Evolutionary conservation across 1,284 basidiomycete genomes (phyloP).

Genomic region (Leccinum insolens): DNA sequence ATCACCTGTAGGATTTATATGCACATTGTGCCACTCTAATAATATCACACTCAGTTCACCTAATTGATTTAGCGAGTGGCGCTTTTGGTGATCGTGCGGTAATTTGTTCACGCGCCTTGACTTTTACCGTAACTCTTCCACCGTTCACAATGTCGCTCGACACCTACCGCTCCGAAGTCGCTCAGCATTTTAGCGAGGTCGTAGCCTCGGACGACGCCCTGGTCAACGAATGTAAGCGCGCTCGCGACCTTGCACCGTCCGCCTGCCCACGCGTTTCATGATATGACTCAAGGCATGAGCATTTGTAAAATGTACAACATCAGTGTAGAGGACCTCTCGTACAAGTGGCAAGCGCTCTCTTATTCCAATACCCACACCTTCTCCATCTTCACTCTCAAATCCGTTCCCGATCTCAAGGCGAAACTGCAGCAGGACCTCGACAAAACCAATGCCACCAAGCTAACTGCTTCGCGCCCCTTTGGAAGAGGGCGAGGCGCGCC

Average conservation of each 20-base stretch:
- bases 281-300: conserved; percentile 49
- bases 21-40: conserved; percentile 27
- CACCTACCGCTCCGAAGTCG: conserved; percentile 31
- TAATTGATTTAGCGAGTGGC: conserved; percentile 6
- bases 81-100: conserved; percentile 14
- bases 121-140: neutral
- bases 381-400: conserved; percentile 52
- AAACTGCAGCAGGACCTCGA: conserved; percentile 54
- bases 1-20: conserved; percentile 31
- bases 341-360: conserved; percentile 68
- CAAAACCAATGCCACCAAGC: conserved; percentile 44
- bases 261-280: conserved; percentile 11
- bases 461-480: conserved; percentile 24
- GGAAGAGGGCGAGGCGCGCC: conserved; percentile 10
- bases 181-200: conserved; percentile 34
- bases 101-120: neutral
- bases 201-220: conserved; percentile 39
- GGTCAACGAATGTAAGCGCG: conserved; percentile 50
- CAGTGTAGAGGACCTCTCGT: conserved; percentile 59
- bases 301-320: conserved; percentile 70
- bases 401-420: conserved; percentile 55
- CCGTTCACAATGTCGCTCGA: conserved; percentile 27
- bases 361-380: conserved; percentile 43
- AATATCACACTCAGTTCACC: conserved; percentile 17
- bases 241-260: conserved; percentile 2